phyloP scores from a whole-genome alignment of 441 rosid genomes.

The Theobroma grandiflorum region DNA sequence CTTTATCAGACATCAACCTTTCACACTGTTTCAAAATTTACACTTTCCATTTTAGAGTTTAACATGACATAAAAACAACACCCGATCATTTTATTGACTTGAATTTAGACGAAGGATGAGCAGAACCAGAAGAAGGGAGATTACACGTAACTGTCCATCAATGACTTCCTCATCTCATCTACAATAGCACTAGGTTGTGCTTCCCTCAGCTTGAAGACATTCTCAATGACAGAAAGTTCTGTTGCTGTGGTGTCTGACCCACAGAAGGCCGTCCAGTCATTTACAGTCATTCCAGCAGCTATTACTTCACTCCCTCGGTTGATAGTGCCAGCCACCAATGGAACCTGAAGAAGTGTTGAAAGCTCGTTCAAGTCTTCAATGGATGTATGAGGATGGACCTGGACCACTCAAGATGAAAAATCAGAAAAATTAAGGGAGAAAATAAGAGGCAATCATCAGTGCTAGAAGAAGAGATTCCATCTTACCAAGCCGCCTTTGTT shows the following conservation, averaged over 20 bases:
- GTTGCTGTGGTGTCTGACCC: conserved; percentile 96
- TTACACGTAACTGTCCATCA: conserved; percentile 83
- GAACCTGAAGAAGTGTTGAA: conserved; percentile 88
- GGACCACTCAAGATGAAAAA: conserved; percentile 19
- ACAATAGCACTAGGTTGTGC: conserved; percentile 84
- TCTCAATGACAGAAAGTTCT: conserved; percentile 85
- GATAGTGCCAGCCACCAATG: conserved; percentile 90
- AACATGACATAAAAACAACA: background rate
- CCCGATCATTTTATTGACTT: background rate
- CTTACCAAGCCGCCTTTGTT: conserved; percentile 89
- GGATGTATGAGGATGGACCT: conserved; percentile 94
- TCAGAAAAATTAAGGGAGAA: background rate
- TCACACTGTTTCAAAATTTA: too few species aligned
- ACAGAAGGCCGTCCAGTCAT: conserved; percentile 92
- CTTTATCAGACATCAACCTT: too few species aligned
- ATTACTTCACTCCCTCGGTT: conserved; percentile 94
- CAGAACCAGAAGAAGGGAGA: background rate
- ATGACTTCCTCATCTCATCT: conserved; percentile 90
- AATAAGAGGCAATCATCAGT: background rate
- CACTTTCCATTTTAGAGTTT: too few species aligned
- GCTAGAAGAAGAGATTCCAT: too few species aligned
- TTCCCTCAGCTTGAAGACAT: conserved; percentile 91
- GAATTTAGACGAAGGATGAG: background rate
- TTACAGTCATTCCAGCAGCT: conserved; percentile 82
- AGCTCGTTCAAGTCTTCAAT: conserved; percentile 91